Evolutionary conservation across 331 rosid species (phyloP).

Genomic region (Saraca asoca): DNA sequence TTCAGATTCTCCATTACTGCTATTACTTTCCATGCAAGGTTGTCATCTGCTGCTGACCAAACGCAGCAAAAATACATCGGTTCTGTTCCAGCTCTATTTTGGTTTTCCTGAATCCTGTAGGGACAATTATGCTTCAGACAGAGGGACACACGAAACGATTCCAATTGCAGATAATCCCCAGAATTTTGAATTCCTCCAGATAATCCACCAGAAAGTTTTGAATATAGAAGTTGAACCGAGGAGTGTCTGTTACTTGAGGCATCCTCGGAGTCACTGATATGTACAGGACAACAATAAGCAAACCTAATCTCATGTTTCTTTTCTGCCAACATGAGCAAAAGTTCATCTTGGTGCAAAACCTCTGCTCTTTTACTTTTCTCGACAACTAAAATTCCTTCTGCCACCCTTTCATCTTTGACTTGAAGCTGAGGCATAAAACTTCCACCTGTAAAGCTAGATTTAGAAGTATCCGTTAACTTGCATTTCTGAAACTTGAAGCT

Average conservation of each 20-base stretch:
- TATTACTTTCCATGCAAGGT: conserved; percentile 55
- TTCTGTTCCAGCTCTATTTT: conserved; percentile 14
- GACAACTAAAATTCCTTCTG: conserved; percentile 64
- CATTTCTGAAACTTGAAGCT: conserved; percentile 64
- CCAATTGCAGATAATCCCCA: conserved; percentile 49
- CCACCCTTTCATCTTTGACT: conserved; percentile 71
- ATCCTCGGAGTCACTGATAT: conserved; percentile 34
- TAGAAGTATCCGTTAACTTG: conserved; percentile 33
- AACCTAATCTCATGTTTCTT: conserved; percentile 49
- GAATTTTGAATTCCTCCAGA: conserved; percentile 44
- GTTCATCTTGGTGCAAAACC: conserved; percentile 68
- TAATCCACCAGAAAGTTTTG: conserved; percentile 37
- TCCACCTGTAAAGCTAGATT: conserved; percentile 31
- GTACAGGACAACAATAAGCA: conserved; percentile 48
- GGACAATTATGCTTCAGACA: conserved; percentile 49
- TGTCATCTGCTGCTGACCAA: conserved; percentile 52
- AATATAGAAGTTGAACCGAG: conserved; percentile 40
- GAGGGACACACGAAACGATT: conserved; percentile 44
- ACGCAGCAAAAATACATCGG: conserved; percentile 47
- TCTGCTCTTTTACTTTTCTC: conserved; percentile 57
- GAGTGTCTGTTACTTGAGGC: conserved; percentile 19
- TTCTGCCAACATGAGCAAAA: conserved; percentile 60
- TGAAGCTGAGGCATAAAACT: conserved; percentile 43
- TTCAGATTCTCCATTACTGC: conserved; percentile 40
- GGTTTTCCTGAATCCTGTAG: conserved; percentile 41